Base-by-base conservation (phyloP, 2,329 filamentous ascomycete genomes). In the Escovopsis sp. region DNA sequence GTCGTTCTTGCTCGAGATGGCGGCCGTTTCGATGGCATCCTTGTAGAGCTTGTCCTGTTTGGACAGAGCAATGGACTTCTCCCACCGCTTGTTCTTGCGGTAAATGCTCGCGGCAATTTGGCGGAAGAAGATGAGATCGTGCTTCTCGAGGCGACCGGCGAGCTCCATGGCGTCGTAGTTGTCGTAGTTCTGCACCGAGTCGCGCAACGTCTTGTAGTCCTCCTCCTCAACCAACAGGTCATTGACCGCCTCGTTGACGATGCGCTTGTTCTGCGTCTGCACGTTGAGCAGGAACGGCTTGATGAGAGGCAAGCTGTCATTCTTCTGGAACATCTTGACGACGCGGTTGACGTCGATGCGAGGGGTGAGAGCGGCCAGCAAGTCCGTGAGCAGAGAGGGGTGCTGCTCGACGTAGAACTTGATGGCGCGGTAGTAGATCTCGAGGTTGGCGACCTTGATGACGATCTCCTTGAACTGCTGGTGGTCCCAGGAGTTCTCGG, bases 11-110 rank as follows among this genome's bases (percentile, higher is more conserved):
- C 74, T 72, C 40, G 89, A 96, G 43, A 95, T 84, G 25, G 91
- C 91, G 29, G 93, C 78, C 12, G 91, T 98, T 72, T 98, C 91
- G 48, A 98, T 96, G 24, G 93, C 91, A 66, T 98, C 91, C 72
- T 95, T 96, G 81, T 91, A 98, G 13, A 98, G 72, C 75, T 95
- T 96, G 70, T 98, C 91, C 62, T 98, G 89, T 74, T 98, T 98
- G 13, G 89, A 96, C 37, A 98, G 71, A 30, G 86, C 78, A 62
- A 98, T 98, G 4, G 88, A 95, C 70, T 96, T 96, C 69, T 96
- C 89, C 93, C 93, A 98, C 49, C 91, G 79, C 81, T 96, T 96
- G 72, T 94, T 96, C 76, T 96, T 98, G 62, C 93, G 87, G 71
- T 96, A 98, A 63, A 98, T 98, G 66, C 74, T 94, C 50, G 93